phyloP scores from a whole-genome alignment of 2,329 filamentous ascomycete genomes.

The Epichloe elymi region DNA sequence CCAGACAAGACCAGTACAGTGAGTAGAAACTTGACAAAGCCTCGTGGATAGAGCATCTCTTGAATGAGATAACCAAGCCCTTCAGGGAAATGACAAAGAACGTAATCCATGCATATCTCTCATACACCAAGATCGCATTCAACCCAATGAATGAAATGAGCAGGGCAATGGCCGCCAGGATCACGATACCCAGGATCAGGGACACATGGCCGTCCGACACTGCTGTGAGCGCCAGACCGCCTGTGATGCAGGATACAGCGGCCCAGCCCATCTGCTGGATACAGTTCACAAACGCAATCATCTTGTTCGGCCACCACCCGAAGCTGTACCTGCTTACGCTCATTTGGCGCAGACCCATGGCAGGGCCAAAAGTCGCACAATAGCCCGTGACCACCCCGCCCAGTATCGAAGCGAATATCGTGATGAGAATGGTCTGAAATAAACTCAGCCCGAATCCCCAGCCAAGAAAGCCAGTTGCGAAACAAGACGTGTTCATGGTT shows the following conservation, averaged over 20 bases:
- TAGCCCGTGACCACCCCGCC: constrained; percentile 22
- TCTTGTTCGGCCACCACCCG: constrained; percentile 37
- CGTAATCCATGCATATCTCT: constrained; percentile 35
- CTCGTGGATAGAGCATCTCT: constrained; percentile 28
- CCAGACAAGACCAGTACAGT: constrained; percentile 24
- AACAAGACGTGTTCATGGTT: constrained; percentile 38
- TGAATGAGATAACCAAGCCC: constrained; percentile 34
- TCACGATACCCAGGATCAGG: constrained; percentile 37
- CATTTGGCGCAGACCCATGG: constrained; percentile 36
- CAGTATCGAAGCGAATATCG: constrained; percentile 32
- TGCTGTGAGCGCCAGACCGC: constrained; percentile 34
- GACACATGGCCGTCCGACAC: constrained; percentile 30
- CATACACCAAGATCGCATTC: constrained; percentile 33
- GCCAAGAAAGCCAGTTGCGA: constrained; percentile 37
- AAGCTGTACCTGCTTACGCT: constrained; percentile 35
- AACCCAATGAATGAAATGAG: constrained; percentile 39
- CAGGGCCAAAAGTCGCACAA: constrained; percentile 36
- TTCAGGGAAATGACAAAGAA: constrained; percentile 33
- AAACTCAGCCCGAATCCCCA: constrained; percentile 34
- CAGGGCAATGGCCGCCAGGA: constrained; percentile 34
- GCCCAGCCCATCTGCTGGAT: constrained; percentile 34
- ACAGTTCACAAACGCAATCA: constrained; percentile 30
- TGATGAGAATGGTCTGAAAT: constrained; percentile 29
- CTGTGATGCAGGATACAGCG: constrained; percentile 37
- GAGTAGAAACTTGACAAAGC: constrained; percentile 32